Base-by-base conservation (phyloP, 108 stramenopile species). In the Cylindrotheca closterium region DNA sequence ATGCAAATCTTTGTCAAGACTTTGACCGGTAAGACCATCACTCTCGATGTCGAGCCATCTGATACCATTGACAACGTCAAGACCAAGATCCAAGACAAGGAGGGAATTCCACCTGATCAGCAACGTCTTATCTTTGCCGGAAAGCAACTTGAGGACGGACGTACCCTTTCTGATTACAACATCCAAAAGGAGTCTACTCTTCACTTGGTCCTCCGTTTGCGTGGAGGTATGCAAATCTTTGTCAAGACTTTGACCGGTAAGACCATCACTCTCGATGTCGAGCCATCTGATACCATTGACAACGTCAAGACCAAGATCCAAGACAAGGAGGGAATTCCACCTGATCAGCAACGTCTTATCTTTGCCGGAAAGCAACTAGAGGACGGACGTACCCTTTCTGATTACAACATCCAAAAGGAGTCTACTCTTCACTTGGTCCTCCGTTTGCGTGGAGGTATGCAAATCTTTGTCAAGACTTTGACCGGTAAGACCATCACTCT, bases 351-450 rank as follows among this genome's bases (percentile, higher is more conserved):
- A 77, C 85, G 98, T 56, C 74, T 98, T 62, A 95, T 98, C 78
- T 96, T 98, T 79, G 96, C 96, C 50, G 98, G 95, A 62, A 98
- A 98, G 89, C 98, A 98, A 79, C 86, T 99, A 61, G 98, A 99
- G 82, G 98, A 98, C 65, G 97, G 97, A 58, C 92, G 97, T 23
- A 97, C 98, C 7, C 84, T 99, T 31, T 79, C 81, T 30, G 98
- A 99, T 72, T 99, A 99, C 96, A 99, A 99, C 83, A 99, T 99
- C 81, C 98, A 99, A 73, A 94, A 94, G 87, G 93, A 96, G 75
- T 95, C 94, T 27, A 96, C 94, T 7, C 83, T 97, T 12, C 98
- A 99, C 82, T 74, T 97, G 56, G 96, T 97, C 53, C 74, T 97
- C 17, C 88, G 97, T 64, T 83, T 98, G 30, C 85, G 96, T 60